Base-by-base conservation (phyloP, 1,284 basidiomycete genomes). In the Cryptococcus sp. region DNA sequence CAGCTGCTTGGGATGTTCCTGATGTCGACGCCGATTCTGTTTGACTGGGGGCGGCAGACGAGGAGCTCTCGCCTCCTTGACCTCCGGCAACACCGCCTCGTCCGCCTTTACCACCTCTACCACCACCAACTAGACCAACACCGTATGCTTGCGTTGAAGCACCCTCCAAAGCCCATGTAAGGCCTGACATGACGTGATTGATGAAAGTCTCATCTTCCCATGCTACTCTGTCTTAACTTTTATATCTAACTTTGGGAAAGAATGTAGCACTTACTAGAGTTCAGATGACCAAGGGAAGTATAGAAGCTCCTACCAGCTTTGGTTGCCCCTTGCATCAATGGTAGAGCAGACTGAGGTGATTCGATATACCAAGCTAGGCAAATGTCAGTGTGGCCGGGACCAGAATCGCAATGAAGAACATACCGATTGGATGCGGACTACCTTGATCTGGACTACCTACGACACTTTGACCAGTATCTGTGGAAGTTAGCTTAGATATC, bases 301-400 rank as follows among this genome's bases (percentile, higher is more conserved):
- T 88, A 90, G 76, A 87, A 90, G 59, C 86, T 87, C 45, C 88
- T 81, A n/a, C 88, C 89, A 1, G 83, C 79, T 30, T 77, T 76
- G 2, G 73, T 74, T 3, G 77, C 79, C 11, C 59, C 62, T 8
- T 58, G 36, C 13, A 49, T 11, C 0, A 72, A 76, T 14, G 68
- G 71, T 57, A 81, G 71, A 4, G 73, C 80, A 1, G 85, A 86
- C 15, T 83, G 80, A 5, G 85, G 84, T 8, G 79, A 81, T 58
- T 86, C 83, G 67, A 89, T 87, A 72, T 81, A 90, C 89, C 89
- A 91, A 14, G 89, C 88, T 86, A 51, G 61, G 57, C 58, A 15
- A 41, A 41, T 48, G n/a, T 33, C 46, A 42, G 2, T 2, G 38
- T 23, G 23, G 23, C 38, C n/a, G 38, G 38, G 10, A 13, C 23